Conservation (phyloP, 768 basidiomycete genomes). For the Pseudohyphozyma bogoriensis region DNA sequence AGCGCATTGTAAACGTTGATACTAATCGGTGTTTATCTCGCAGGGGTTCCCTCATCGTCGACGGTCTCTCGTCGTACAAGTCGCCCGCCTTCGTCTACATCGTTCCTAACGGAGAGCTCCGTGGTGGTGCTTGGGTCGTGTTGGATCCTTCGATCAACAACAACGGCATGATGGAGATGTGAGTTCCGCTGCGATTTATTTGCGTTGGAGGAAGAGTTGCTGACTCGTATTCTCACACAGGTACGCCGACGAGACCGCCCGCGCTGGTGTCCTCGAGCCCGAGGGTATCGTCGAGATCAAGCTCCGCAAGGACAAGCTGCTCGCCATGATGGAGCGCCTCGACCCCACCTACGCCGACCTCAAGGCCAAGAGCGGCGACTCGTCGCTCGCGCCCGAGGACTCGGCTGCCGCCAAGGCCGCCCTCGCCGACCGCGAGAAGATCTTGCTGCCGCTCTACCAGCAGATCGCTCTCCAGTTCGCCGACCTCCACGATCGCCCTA, state of each 20-base stretch:
- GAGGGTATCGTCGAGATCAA: conserved; percentile 98
- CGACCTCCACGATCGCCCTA: conserved; percentile 48
- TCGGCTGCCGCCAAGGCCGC: conserved; percentile 58
- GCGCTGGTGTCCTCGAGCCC: conserved; percentile 88
- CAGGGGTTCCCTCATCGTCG: conserved; percentile 59
- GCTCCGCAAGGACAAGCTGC: conserved; percentile 88
- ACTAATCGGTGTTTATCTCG: neutral
- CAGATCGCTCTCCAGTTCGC: conserved; percentile 89
- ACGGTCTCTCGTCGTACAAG: conserved; percentile 91
- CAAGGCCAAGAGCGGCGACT: conserved; percentile 69
- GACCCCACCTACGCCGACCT: conserved; percentile 70
- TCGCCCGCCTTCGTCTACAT: conserved; percentile 98
- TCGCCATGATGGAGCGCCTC: conserved; percentile 82
- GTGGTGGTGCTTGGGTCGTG: conserved; percentile 99
- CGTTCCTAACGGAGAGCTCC: conserved; percentile 93
- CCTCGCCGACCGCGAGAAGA: conserved; percentile 63
- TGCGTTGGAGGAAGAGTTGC: neutral
- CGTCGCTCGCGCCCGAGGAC: conserved; percentile 61
- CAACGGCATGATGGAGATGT: conserved; percentile 89
- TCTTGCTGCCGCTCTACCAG: conserved; percentile 80
- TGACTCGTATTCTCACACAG: neutral
- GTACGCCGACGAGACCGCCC: conserved; percentile 87
- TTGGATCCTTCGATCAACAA: conserved; percentile 95
- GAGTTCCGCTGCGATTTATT: neutral
- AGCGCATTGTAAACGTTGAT: neutral